Evolutionary conservation across 106 monocot species (phyloP).

Genomic region (Phalaenopsis aphrodite): DNA sequence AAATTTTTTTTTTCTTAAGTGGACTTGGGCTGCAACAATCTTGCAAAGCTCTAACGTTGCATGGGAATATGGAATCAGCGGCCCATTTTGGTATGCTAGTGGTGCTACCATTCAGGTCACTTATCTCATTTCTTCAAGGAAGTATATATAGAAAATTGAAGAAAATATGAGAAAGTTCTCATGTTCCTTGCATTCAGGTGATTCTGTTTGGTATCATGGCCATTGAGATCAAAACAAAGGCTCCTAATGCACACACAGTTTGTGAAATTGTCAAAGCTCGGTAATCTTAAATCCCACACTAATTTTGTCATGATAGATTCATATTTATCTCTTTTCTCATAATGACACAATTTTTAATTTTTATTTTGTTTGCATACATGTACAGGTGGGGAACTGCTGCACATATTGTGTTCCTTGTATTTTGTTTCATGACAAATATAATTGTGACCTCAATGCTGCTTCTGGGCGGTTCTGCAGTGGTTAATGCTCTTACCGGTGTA

Average conservation of each 20-base stretch:
- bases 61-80: constrained; percentile 95
- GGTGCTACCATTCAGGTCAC: constrained; percentile 94
- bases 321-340: neutral
- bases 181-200: constrained; percentile 35
- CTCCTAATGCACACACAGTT: constrained; percentile 87
- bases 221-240: constrained; percentile 96
- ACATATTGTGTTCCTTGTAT: constrained; percentile 75
- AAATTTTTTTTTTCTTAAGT: constrained; percentile 22
- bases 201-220: constrained; percentile 96
- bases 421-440: constrained; percentile 99
- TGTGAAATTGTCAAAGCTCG: constrained; percentile 93
- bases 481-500: constrained; percentile 88
- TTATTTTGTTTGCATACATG: neutral
- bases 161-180: neutral
- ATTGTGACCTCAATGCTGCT: constrained; percentile 98
- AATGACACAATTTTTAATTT: neutral
- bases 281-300: constrained; percentile 15
- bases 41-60: constrained; percentile 98
- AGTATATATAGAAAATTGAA: neutral
- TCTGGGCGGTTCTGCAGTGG: constrained; percentile 93
- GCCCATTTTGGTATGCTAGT: constrained; percentile 99
- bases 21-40: constrained; percentile 99
- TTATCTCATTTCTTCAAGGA: neutral
- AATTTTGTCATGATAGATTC: neutral
- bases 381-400: constrained; percentile 89